A percentile compares a stretch with the other conserved stretches of the same genome.
Conservation (phyloP, 441 rosid genomes). For the Euphorbia corollata region DNA sequence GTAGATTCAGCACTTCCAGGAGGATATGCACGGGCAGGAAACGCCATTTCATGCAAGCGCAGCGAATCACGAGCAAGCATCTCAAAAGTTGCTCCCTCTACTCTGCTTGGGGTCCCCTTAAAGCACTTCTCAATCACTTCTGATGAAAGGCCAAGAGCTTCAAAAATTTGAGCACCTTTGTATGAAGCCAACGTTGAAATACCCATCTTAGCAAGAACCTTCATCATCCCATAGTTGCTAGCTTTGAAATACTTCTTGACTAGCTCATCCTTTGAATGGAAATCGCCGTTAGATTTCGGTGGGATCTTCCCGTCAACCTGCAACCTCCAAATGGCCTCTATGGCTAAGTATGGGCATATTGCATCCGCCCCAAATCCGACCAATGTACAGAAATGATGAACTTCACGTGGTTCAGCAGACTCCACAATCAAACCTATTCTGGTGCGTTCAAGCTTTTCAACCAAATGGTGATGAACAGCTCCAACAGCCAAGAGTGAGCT, state of each 20-base stretch:
- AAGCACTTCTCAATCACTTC: slow-evolving; percentile 95
- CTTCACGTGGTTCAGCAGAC: slow-evolving; percentile 99
- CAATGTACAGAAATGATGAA: slow-evolving; percentile 96
- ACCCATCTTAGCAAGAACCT: slow-evolving; percentile 99
- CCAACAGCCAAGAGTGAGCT: slow-evolving; percentile 99
- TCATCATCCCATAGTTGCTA: slow-evolving; percentile 99
- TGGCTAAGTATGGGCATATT: slow-evolving; percentile 87
- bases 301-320: slow-evolving; percentile 99
- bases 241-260: slow-evolving; percentile 95
- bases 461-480: slow-evolving; percentile 95
- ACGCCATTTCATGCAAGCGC: slow-evolving; percentile 84
- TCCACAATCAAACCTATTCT: slow-evolving; percentile 81
- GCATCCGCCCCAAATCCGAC: slow-evolving; percentile 99
- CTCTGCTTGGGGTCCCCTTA: slow-evolving; percentile 99
- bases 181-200: slow-evolving; percentile 97
- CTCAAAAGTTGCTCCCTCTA: slow-evolving; percentile 99
- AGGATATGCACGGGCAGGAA: slow-evolving; percentile 62
- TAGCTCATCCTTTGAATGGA: slow-evolving; percentile 79
- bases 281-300: slow-evolving; percentile 75
- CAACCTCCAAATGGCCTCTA: slow-evolving; percentile 81
- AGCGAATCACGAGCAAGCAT: slow-evolving; percentile 90
- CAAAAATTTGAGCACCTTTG: slow-evolving; percentile 99
- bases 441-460: slow-evolving; percentile 85
- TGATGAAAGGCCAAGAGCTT: slow-evolving; percentile 96
- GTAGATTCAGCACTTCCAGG: slow-evolving; percentile 98